Conservation (phyloP, 306 rosid genomes). For the Notholithocarpus densiflorus region DNA sequence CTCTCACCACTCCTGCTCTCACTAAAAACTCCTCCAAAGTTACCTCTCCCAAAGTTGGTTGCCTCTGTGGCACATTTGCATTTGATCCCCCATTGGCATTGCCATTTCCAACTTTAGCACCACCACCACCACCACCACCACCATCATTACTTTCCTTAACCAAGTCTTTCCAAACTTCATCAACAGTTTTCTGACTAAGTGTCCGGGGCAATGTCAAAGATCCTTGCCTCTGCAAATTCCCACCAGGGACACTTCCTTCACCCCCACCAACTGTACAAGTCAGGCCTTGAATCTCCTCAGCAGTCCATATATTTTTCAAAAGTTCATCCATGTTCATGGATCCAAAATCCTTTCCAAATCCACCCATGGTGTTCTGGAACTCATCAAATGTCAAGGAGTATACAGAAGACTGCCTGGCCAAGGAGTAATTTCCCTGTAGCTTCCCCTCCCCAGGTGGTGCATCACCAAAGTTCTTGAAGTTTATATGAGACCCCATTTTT, state of each 20-base stretch:
- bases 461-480: slow-evolving; percentile 60
- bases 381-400: slow-evolving; percentile 91
- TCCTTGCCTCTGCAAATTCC: slow-evolving; percentile 84
- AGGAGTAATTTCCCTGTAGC: slow-evolving; percentile 31
- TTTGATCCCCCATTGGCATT: slow-evolving; percentile 17
- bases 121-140: slow-evolving; percentile 36
- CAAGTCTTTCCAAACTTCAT: slow-evolving; percentile 89
- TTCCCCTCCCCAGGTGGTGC: slow-evolving; percentile 43
- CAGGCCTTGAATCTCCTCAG: slow-evolving; percentile 73
- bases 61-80: slow-evolving; percentile 54
- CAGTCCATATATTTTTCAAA: slow-evolving; percentile 84
- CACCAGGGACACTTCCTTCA: slow-evolving; percentile 27
- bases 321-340: slow-evolving; percentile 99
- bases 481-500: slow-evolving; percentile 60
- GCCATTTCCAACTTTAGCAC: slow-evolving; percentile 21
- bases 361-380: slow-evolving; percentile 72
- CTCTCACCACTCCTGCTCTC: slow-evolving; percentile 93
- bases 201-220: slow-evolving; percentile 86
- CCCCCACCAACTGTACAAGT: slow-evolving; percentile 32
- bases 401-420: slow-evolving; percentile 65
- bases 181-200: slow-evolving; percentile 88
- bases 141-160: slow-evolving; percentile 41
- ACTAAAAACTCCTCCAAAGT: slow-evolving; percentile 87
- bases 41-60: slow-evolving; percentile 83
- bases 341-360: slow-evolving; percentile 84